phyloP scores from a whole-genome alignment of 352 stramenopile species.

The Pythium vanterpoolii region DNA sequence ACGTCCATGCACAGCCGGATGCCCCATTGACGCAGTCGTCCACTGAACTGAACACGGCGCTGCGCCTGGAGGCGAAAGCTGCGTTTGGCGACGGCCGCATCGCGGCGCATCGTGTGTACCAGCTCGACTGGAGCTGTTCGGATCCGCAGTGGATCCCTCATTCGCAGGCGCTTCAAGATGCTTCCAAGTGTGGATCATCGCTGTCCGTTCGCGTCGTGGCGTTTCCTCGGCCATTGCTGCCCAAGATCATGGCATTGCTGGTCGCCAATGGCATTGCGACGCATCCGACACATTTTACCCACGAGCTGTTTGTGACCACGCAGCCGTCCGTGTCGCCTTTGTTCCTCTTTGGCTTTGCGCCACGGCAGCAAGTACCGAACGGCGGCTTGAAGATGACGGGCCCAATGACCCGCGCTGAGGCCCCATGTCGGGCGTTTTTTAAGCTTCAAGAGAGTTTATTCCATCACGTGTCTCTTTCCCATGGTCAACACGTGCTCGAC shows the following conservation, averaged over 20 bases:
- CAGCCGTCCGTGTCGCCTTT: conserved; percentile 25
- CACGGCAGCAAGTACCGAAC: background rate
- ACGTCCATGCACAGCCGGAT: conserved; percentile 9
- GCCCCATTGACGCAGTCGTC: background rate
- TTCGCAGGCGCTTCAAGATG: conserved; percentile 3
- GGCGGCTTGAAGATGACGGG: background rate
- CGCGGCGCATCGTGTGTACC: conserved; percentile 46
- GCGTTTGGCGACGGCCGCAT: conserved; percentile 34
- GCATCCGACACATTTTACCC: conserved; percentile 40
- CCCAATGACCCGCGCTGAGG: conserved; percentile 21
- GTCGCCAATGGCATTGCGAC: conserved; percentile 26
- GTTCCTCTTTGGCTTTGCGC: conserved; percentile 39
- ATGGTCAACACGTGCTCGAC: conserved; percentile 36
- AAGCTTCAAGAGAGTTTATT: conserved; percentile 47
- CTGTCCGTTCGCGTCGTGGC: conserved; percentile 19
- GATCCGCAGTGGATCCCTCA: conserved; percentile 43
- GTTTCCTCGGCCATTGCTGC: conserved; percentile 36
- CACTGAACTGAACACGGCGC: conserved; percentile 4
- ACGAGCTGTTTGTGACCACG: conserved; percentile 42
- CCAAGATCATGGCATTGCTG: conserved; percentile 32
- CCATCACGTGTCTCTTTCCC: conserved; percentile 23
- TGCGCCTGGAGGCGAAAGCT: conserved; percentile 4
- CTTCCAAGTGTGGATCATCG: conserved; percentile 22
- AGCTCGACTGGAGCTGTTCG: conserved; percentile 37
- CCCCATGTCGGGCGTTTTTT: conserved; percentile 51